Conservation (phyloP, 495 filamentous ascomycete species). For the Xylaria intraflava region DNA sequence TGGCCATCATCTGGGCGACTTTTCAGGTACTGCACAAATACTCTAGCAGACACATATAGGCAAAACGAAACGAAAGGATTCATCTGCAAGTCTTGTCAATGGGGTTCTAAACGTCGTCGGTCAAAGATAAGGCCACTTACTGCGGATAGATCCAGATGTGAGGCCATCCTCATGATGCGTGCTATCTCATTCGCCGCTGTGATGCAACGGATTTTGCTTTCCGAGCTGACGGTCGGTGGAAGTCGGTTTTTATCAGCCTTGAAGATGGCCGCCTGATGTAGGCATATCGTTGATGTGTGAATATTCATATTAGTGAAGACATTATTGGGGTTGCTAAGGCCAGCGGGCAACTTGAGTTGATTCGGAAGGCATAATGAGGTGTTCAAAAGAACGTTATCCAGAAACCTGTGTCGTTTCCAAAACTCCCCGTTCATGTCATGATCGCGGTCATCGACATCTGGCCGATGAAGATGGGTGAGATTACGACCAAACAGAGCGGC, state of each 20-base stretch:
- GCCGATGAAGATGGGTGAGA: conserved; percentile 86
- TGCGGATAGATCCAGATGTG: conserved; percentile 75
- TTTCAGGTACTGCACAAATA: conserved; percentile 94
- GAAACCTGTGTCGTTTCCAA: conserved; percentile 84
- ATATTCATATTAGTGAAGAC: conserved; percentile 96
- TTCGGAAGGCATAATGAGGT: conserved; percentile 76
- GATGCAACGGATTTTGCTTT: conserved; percentile 89
- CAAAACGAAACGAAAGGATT: conserved; percentile 96
- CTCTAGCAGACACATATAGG: conserved; percentile 86
- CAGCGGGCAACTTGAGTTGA: conserved; percentile 73
- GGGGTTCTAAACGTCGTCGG: conserved; percentile 9
- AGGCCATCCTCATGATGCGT: conserved; percentile 93
- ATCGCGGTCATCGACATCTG: conserved; percentile 73
- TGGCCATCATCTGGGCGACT: conserved; percentile 78
- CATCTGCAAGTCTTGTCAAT: conserved; percentile 53
- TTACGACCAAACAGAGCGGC: conserved; percentile 91
- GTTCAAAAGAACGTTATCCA: conserved; percentile 87
- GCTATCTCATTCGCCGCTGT: conserved; percentile 91
- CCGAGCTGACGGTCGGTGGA: conserved; percentile 66
- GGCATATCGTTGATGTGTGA: conserved; percentile 92
- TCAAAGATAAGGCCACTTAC: conserved; percentile 45
- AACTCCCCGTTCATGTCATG: conserved; percentile 89
- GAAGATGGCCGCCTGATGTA: conserved; percentile 96
- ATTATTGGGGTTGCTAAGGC: conserved; percentile 73
- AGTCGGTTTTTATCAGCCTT: conserved; percentile 88